These are phyloP conservation scores for Ustilago nuda DNA, from an alignment of 1,284 basidiomycete species.

Conservation along the genomic window DNA sequence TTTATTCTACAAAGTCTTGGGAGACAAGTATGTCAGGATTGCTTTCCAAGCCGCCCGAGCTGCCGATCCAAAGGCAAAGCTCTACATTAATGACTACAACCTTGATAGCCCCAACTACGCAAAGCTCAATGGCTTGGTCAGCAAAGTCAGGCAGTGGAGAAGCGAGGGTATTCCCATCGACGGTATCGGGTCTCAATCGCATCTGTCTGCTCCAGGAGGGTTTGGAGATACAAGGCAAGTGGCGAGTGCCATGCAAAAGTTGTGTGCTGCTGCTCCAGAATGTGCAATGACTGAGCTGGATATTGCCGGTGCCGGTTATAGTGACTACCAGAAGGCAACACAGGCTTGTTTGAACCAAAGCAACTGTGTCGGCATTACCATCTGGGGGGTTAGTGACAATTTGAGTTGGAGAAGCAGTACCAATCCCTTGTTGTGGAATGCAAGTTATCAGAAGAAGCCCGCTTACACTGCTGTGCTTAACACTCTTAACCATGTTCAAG, in stretches of 20 bases:
- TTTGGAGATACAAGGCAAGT: conserved; percentile 19
- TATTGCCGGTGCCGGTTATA: conserved; percentile 9
- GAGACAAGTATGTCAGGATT: conserved; percentile 27
- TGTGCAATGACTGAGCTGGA: conserved; percentile 35
- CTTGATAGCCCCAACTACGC: conserved; percentile 15
- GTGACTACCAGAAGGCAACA: conserved; percentile 13
- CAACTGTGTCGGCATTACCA: conserved; percentile 27
- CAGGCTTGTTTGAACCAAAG: conserved; percentile 20
- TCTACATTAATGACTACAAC: conserved; percentile 44
- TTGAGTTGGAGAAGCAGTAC: conserved; percentile 11
- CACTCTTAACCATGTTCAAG: conserved; percentile 18
- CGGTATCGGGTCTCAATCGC: conserved; percentile 33
- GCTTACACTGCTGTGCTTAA: conserved; percentile 28
- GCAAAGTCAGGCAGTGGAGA: conserved; percentile 31
- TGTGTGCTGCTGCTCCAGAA: conserved; percentile 19
- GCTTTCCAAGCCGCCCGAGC: conserved; percentile 23
- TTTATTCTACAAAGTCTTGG: conserved; percentile 30
- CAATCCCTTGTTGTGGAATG: conserved; percentile 23
- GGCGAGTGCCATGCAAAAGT: conserved; percentile 14
- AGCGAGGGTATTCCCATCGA: conserved; percentile 27
- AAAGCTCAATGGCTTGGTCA: conserved; percentile 14
- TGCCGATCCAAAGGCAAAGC: conserved; percentile 23
- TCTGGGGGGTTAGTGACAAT: conserved; percentile 29
- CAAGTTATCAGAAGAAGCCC: conserved; percentile 23
- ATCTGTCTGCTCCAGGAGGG: conserved; percentile 14